phyloP scores from a whole-genome alignment of 2,329 filamentous ascomycete genomes.

The Pyrenophora teres region DNA sequence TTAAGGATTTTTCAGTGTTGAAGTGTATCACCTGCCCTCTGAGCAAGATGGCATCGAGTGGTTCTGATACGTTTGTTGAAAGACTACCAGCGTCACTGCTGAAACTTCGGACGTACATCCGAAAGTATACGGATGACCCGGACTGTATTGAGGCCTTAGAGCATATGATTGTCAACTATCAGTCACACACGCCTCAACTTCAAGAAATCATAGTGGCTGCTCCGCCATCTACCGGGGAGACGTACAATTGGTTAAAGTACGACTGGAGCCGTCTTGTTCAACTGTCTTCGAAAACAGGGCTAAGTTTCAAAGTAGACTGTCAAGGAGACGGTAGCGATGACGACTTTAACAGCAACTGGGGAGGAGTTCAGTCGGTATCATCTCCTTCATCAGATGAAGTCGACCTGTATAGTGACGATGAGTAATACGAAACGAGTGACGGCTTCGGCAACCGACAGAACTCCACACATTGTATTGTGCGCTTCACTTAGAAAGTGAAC shows the following conservation, averaged over 20 bases:
- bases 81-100: slow-evolving; percentile 20
- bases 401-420: slow-evolving; percentile 17
- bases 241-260: slow-evolving; percentile 5
- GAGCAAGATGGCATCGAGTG: slow-evolving; percentile 6
- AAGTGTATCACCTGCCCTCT: slow-evolving; percentile 20
- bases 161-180: slow-evolving; percentile 15
- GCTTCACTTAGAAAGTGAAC: no score
- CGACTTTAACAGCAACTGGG: slow-evolving; percentile 6
- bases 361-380: slow-evolving; percentile 10
- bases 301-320: slow-evolving; percentile 15
- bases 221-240: neutral
- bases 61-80: slow-evolving; percentile 12
- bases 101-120: slow-evolving; percentile 11
- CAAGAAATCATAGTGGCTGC: slow-evolving; percentile 12
- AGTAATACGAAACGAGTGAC: no score
- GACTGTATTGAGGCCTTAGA: slow-evolving; percentile 17
- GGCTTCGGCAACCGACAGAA: no score
- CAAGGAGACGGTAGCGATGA: slow-evolving; percentile 1
- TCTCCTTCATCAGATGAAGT: slow-evolving; percentile 21
- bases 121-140: slow-evolving; percentile 7
- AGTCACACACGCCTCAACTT: slow-evolving; percentile 10
- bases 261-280: slow-evolving; percentile 18
- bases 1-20: slow-evolving; percentile 18
- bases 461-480: no score
- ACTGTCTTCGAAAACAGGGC: slow-evolving; percentile 4